Conservation (phyloP, 2,329 filamentous ascomycete genomes). For the Pestalotiopsis sp. region DNA sequence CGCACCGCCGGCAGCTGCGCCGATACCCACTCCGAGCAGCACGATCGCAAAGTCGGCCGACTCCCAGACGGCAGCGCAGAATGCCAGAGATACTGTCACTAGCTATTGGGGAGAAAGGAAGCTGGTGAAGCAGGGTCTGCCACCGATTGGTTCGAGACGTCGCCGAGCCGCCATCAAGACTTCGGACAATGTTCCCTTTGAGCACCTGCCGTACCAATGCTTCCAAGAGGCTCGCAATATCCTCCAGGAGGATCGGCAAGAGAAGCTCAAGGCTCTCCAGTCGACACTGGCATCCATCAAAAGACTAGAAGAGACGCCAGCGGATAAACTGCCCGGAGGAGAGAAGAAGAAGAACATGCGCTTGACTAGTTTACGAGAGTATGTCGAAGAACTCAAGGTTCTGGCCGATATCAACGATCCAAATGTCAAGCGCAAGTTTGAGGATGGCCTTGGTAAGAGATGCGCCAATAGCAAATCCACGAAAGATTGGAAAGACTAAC, state of each 20-base stretch:
- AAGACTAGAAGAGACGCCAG: conserved; percentile 61
- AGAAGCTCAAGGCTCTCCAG: conserved; percentile 78
- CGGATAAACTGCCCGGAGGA: conserved; percentile 61
- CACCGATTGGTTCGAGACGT: conserved; percentile 82
- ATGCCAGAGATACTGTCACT: conserved; percentile 71
- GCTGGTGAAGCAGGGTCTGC: conserved; percentile 68
- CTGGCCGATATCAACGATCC: conserved; percentile 95
- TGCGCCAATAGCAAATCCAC: neutral
- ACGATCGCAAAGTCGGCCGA: conserved; percentile 14
- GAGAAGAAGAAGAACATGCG: conserved; percentile 66
- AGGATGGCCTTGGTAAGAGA: conserved; percentile 80
- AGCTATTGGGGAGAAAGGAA: conserved; percentile 66
- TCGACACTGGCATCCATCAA: conserved; percentile 70
- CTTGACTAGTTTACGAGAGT: conserved; percentile 69
- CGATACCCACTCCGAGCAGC: conserved; percentile 22
- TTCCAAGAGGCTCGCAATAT: conserved; percentile 95
- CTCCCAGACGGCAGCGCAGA: conserved; percentile 38
- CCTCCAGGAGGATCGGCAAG: conserved; percentile 74
- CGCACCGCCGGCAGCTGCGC: conserved; percentile 17
- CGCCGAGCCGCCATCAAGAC: conserved; percentile 73
- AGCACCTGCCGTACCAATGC: conserved; percentile 93
- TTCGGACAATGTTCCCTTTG: conserved; percentile 75
- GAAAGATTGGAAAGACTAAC: conserved; percentile 18
- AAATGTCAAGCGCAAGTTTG: conserved; percentile 87
- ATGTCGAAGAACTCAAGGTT: conserved; percentile 82